Evolutionary conservation across 352 stramenopile species (phyloP), one percentile per base, ranked within the genome.

Genomic region (Phytophthora citricola): DNA sequence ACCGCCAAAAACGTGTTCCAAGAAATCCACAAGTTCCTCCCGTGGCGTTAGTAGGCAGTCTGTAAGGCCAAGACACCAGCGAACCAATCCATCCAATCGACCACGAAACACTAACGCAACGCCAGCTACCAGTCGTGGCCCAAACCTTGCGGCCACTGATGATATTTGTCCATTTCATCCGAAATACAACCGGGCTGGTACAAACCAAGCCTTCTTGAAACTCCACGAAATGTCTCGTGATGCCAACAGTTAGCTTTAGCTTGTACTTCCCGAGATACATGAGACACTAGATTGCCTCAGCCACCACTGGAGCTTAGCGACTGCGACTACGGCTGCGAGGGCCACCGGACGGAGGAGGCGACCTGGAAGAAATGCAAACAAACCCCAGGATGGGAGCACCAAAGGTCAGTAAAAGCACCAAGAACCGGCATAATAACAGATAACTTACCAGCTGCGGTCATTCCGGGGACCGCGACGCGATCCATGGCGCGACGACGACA

Each of bases 241-340:
- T 44, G 17, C 34, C 38, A 60, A 46, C 47, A 56, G 9, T 47
- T 27, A 38, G 48, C 54, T 51, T 59, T 20, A 51, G 53, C 39
- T 36, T 63, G 26, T 20, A 39, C 31, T 36, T 36, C 32, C 43
- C 47, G 31, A 45, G 31, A 53, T 41, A 58, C 7, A 61, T 15
- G n/a, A 60, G 29, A 49, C 43, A 40, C 4, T 11, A 26, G 17
- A 40, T 12, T 22, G 17, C 24, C 17, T 51, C 32, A 4, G 2
- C 27, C 40, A 59, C 32, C 46, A 49, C 44, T 34, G 15, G 26
- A 58, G 6, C 48, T 67, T 71, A 76, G 51, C 69, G 63, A 43
- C 64, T 73, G 5, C 69, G 69, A 52, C 69, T 76, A n/a, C 68
- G 68, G 43, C 54, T 74, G 44, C 69, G 63, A 63, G 65, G 59